Percentiles rank a stretch among this genome's conserved stretches.
Evolutionary conservation across 2,329 filamentous ascomycete species (phyloP).

Genomic region (Aspergillaceae sp.): DNA sequence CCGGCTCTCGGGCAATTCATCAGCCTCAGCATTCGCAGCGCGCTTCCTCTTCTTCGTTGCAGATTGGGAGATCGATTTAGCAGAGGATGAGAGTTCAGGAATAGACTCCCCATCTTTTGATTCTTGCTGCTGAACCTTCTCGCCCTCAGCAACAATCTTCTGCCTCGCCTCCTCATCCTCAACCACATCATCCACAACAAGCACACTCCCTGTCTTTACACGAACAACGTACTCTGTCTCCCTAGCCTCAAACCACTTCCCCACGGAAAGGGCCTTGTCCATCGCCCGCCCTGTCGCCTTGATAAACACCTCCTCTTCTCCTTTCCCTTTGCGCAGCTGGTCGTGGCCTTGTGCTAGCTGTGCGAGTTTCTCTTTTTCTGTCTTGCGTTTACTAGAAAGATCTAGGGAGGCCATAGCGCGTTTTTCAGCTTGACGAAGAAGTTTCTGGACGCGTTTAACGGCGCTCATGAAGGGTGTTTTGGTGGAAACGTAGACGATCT

Average conservation of each 20-base stretch:
- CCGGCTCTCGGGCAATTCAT: conserved; percentile 36
- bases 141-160: conserved; percentile 15
- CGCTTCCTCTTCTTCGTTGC: conserved; percentile 24
- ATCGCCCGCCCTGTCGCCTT: conserved; percentile 56
- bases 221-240: conserved; percentile 42
- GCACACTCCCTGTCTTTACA: conserved; percentile 48
- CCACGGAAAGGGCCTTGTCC: conserved; percentile 47
- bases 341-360: conserved; percentile 26
- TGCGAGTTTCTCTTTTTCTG: conserved; percentile 24
- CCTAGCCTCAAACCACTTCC: conserved; percentile 48
- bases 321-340: conserved; percentile 37
- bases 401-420: conserved; percentile 39
- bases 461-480: conserved; percentile 50
- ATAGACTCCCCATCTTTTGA: conserved; percentile 5
- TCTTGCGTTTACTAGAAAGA: conserved; percentile 23
- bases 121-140: conserved; percentile 14
- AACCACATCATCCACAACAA: conserved; percentile 54
- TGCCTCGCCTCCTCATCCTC: conserved; percentile 27
- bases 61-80: conserved; percentile 11
- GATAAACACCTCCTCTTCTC: conserved; percentile 45
- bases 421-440: conserved; percentile 46
- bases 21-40: conserved; percentile 15
- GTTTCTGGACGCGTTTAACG: conserved; percentile 51
- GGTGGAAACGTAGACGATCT: conserved; percentile 49
- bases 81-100: conserved; percentile 1